These are phyloP conservation scores for Phytophthora cryptogea DNA, from an alignment of 352 stramenopile genomes.

Conservation along the genomic window DNA sequence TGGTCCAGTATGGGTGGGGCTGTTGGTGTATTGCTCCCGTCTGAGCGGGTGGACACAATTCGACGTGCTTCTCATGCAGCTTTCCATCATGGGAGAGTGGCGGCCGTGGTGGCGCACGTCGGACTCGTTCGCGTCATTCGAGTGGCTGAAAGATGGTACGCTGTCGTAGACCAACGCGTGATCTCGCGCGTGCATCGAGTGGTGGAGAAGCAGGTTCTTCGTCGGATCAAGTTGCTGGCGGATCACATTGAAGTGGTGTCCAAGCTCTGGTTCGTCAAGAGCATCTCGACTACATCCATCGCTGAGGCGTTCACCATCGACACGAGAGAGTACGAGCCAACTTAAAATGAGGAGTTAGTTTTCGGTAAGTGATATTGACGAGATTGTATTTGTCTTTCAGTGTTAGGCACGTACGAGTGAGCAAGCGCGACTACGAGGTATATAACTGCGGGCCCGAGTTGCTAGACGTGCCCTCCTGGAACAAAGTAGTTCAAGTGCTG, in stretches of 20 bases:
- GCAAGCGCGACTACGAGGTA: conserved; percentile 57
- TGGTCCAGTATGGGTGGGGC: conserved; percentile 47
- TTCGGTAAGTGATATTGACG: neutral
- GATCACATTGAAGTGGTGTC: conserved; percentile 59
- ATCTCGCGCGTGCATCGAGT: conserved; percentile 26
- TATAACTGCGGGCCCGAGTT: conserved; percentile 59
- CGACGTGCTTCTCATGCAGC: conserved; percentile 24
- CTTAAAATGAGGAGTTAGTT: neutral
- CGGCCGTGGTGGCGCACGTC: conserved; percentile 37
- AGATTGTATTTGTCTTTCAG: conserved; percentile 23
- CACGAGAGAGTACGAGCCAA: conserved; percentile 47
- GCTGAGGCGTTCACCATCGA: conserved; percentile 55
- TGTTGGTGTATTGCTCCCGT: conserved; percentile 44
- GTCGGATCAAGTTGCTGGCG: conserved; percentile 39
- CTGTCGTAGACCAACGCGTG: conserved; percentile 61
- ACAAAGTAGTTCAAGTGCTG: conserved; percentile 35
- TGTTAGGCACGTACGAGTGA: conserved; percentile 53
- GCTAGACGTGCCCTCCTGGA: conserved; percentile 48
- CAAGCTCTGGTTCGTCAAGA: conserved; percentile 68
- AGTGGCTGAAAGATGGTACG: conserved; percentile 48
- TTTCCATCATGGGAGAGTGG: conserved; percentile 33
- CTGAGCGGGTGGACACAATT: conserved; percentile 27
- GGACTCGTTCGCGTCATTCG: conserved; percentile 38
- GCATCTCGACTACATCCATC: conserved; percentile 64
- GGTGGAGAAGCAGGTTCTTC: conserved; percentile 60